These are phyloP conservation scores for Herpotrichia juniperi DNA, from an alignment of 2,329 filamentous ascomycete genomes.

Conservation along the genomic window DNA sequence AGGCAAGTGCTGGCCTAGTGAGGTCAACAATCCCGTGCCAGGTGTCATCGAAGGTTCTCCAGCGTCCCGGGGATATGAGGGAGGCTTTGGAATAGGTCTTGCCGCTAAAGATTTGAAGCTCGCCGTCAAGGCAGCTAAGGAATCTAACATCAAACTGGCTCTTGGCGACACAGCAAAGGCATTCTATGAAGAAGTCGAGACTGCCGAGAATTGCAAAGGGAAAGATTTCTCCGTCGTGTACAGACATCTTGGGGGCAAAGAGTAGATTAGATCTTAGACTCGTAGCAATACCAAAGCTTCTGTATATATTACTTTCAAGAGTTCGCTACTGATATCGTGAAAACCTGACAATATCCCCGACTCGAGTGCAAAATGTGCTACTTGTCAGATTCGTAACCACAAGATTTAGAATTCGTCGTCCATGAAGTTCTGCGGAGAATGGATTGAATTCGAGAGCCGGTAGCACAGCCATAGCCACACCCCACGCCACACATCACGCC, in stretches of 20 bases:
- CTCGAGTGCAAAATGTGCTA: too few species aligned
- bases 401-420: too few species aligned
- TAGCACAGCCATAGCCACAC: constrained; percentile 1
- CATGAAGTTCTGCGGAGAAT: background rate
- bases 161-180: constrained; percentile 53
- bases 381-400: too few species aligned
- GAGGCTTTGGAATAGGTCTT: constrained; percentile 57
- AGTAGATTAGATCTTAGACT: constrained; percentile 27
- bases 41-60: constrained; percentile 81
- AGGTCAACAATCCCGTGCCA: constrained; percentile 92
- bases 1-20: constrained; percentile 94
- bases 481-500: background rate
- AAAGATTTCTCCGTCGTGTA: constrained; percentile 59
- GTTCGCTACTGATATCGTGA: too few species aligned
- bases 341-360: too few species aligned
- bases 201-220: constrained; percentile 52
- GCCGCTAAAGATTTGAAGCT: constrained; percentile 58
- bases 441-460: too few species aligned
- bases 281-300: too few species aligned
- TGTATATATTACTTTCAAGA: too few species aligned
- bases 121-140: constrained; percentile 53
- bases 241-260: constrained; percentile 55
- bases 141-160: constrained; percentile 51
- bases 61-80: constrained; percentile 71
- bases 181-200: constrained; percentile 54